Conservation (phyloP, 257 asterid species). For the Ajuga chamaepitys region DNA sequence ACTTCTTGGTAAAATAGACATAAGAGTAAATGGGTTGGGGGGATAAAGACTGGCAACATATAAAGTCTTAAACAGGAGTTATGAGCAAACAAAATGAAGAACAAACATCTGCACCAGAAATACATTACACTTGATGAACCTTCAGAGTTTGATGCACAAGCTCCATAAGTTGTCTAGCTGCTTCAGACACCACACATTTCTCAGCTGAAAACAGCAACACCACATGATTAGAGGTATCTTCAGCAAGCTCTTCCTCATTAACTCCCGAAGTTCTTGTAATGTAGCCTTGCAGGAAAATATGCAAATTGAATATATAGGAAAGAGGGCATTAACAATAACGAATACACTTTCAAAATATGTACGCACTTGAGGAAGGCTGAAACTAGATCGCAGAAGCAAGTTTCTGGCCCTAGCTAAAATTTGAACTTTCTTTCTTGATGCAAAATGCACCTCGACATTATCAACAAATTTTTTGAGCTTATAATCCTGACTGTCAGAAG, state of each 20-base stretch:
- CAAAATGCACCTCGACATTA: conserved; percentile 93
- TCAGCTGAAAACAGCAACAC: conserved; percentile 77
- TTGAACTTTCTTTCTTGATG: conserved; percentile 79
- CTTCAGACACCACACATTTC: conserved; percentile 71
- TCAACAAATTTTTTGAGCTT: conserved; percentile 74
- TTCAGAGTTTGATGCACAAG: conserved; percentile 78
- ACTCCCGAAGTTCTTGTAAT: conserved; percentile 22
- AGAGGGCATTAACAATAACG: conserved; percentile 2
- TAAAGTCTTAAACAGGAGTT: neutral
- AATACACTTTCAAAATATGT: conserved; percentile 1
- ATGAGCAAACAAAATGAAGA: neutral
- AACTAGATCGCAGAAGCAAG: conserved; percentile 64
- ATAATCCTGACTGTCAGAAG: conserved; percentile 62
- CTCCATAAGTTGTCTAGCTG: conserved; percentile 73
- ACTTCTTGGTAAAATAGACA: neutral
- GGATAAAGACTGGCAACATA: neutral
- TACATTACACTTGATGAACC: conserved; percentile 37
- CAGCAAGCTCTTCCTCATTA: conserved; percentile 33
- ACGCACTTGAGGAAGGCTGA: conserved; percentile 78
- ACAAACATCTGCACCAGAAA: neutral
- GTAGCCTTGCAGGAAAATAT: conserved; percentile 34
- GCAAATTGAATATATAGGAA: neutral
- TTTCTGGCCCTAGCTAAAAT: conserved; percentile 81
- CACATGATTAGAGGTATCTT: conserved; percentile 31
- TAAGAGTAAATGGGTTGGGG: neutral